Evolutionary conservation across 371 early-diverging fungal species (phyloP), one percentile per base, ranked within the genome.

Genomic region (Entomophthora muscae): DNA sequence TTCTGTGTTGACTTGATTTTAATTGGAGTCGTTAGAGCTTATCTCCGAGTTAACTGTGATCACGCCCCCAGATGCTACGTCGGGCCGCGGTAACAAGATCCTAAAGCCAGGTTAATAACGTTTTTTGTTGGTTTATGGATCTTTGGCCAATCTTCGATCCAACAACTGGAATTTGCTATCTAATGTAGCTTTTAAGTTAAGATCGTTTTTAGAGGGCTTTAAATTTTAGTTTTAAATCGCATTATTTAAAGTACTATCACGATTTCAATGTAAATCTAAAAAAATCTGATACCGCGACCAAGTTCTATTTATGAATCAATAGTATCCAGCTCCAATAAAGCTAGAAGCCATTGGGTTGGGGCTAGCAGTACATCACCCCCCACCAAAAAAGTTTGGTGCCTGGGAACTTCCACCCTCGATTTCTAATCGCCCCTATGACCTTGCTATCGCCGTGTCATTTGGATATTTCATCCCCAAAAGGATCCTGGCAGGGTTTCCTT

Each of bases 401-500:
- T 79, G 78, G 79, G 21, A 68, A 63, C 76, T 76, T 42, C 1
- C 33, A n/a, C 21, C 22, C 52, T 28, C 13, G n/a, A 21, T 23
- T n/a, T 32, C 24, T 51, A 28, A 17, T 32, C 32, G 32, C 28
- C 17, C 17, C 30, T 33, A 64, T 29, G 90, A 93, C 70, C 69
- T 96, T n/a, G 97, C 86, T 2, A 75, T 94, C 0, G 95, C 91
- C 27, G 91, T 93, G 0, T 93, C 93, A 0, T 95, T 92, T 75
- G 91, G 93, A 0, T 86, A 87, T 69, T 93, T 95, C 67, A 68
- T 97, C 26, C 91, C 98, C 0, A 67, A 73, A 1, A 66, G 74
- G 7, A 70, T 94, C 21, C 82, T 95, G 28, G 62, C 72, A 0
- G 61, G 71, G 0, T 89, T 95, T 67, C 74, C 73, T 17, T 64